phyloP scores from a whole-genome alignment of 768 basidiomycete genomes.

The Lenzites betulinus region DNA sequence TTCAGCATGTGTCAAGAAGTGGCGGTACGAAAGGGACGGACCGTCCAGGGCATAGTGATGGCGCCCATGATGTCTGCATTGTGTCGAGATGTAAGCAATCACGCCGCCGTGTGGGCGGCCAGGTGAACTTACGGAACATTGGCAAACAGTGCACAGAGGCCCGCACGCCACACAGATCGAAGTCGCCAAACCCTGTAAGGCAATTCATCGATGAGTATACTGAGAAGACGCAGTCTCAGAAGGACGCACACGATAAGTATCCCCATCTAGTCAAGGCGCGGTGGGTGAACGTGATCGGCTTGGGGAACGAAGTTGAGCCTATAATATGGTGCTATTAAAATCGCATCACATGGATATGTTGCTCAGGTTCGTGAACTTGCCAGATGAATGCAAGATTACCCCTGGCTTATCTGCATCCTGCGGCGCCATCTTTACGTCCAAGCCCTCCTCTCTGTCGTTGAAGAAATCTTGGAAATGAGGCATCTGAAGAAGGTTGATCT shows the following conservation, averaged over 20 bases:
- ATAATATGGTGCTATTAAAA: neutral
- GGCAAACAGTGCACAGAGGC: conserved; percentile 25
- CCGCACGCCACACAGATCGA: conserved; percentile 21
- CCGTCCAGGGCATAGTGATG: conserved; percentile 6
- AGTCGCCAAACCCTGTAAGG: conserved; percentile 14
- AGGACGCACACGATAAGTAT: conserved; percentile 11
- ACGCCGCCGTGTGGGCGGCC: neutral
- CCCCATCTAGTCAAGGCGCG: conserved; percentile 21
- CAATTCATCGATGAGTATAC: neutral
- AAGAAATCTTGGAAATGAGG: conserved; percentile 25
- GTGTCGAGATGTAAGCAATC: neutral
- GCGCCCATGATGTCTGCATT: conserved; percentile 13
- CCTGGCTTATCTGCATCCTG: neutral
- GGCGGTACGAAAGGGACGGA: neutral
- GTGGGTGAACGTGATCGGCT: conserved; percentile 27
- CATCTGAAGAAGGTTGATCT: conserved; percentile 16
- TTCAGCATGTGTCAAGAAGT: neutral
- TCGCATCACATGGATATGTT: neutral
- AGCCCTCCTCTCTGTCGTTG: neutral
- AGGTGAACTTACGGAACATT: conserved; percentile 27
- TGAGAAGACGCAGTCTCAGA: no score
- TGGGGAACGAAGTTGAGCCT: conserved; percentile 35
- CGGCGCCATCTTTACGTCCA: neutral
- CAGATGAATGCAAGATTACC: conserved; percentile 23
- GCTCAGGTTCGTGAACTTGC: conserved; percentile 3